Percentiles rank a stretch among this genome's conserved stretches.
Conservation (phyloP, 176 grass and related monocot genomes). For the Pharus latifolius region DNA sequence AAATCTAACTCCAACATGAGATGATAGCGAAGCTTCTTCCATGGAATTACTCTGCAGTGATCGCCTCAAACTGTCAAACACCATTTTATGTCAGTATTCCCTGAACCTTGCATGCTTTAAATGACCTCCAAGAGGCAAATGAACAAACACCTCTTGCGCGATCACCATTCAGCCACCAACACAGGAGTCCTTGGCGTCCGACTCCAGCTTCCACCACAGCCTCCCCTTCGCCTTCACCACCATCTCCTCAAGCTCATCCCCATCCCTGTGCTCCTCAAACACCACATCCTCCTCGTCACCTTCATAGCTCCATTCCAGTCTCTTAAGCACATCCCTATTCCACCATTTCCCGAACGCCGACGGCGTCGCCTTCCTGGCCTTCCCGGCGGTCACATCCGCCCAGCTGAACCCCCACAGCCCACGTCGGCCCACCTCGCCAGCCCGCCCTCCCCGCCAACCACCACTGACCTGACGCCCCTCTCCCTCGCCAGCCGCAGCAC, state of each 20-base stretch:
- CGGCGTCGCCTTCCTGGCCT: constrained; percentile 6
- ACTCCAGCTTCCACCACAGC: constrained; percentile 60
- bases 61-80: no score
- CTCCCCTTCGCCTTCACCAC: neutral
- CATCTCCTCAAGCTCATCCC: neutral
- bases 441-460: constrained; percentile 16
- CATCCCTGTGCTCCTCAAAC: constrained; percentile 21
- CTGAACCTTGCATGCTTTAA: no score
- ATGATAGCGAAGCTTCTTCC: neutral
- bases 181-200: neutral
- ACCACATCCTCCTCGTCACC: constrained; percentile 19
- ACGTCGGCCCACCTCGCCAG: constrained; percentile 1
- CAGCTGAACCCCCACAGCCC: neutral
- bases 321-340: constrained; percentile 27
- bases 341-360: constrained; percentile 1
- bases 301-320: constrained; percentile 49
- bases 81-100: no score
- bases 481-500: constrained; percentile 8
- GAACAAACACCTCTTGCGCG: neutral
- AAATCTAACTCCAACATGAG: no score
- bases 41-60: neutral
- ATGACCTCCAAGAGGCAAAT: neutral
- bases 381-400: constrained; percentile 18
- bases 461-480: constrained; percentile 16
- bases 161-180: neutral